These are phyloP conservation scores for Neurospora sp. DNA, from an alignment of 495 filamentous ascomycete genomes.

Conservation along the genomic window DNA sequence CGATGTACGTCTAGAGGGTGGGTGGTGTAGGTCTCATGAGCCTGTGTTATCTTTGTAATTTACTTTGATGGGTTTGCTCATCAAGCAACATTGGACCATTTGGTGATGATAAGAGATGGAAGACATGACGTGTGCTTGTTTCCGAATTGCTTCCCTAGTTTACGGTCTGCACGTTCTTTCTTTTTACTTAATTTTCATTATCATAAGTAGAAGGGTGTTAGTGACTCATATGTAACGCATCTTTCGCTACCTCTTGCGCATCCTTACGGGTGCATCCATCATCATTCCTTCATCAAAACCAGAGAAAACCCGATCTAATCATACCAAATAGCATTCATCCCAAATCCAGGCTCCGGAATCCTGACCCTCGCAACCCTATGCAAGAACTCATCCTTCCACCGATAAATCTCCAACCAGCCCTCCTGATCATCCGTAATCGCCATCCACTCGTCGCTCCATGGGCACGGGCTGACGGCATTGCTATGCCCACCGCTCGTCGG, in stretches of 20 bases:
- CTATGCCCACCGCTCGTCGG: conserved; percentile 78
- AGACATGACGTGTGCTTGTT: background rate
- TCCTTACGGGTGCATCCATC: background rate
- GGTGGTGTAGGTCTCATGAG: no score
- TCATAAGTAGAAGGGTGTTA: background rate
- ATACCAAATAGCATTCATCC: conserved; percentile 89
- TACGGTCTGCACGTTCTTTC: background rate
- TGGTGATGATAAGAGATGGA: background rate
- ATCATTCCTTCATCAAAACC: background rate
- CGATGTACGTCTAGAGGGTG: no score
- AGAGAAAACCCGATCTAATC: conserved; percentile 37
- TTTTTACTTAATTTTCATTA: background rate
- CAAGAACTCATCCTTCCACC: conserved; percentile 70
- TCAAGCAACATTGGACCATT: background rate
- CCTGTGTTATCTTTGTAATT: no score
- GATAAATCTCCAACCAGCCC: conserved; percentile 76
- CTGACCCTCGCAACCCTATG: conserved; percentile 62
- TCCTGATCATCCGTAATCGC: conserved; percentile 78
- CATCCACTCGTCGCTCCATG: conserved; percentile 76
- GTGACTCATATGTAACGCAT: background rate
- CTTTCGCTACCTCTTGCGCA: background rate
- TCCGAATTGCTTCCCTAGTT: background rate
- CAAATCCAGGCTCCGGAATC: conserved; percentile 72
- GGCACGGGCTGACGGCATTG: conserved; percentile 69
- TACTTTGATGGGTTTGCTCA: no score